These are phyloP conservation scores for Ceratocystis lukuohia DNA, from an alignment of 2,329 filamentous ascomycete genomes.

Conservation along the genomic window DNA sequence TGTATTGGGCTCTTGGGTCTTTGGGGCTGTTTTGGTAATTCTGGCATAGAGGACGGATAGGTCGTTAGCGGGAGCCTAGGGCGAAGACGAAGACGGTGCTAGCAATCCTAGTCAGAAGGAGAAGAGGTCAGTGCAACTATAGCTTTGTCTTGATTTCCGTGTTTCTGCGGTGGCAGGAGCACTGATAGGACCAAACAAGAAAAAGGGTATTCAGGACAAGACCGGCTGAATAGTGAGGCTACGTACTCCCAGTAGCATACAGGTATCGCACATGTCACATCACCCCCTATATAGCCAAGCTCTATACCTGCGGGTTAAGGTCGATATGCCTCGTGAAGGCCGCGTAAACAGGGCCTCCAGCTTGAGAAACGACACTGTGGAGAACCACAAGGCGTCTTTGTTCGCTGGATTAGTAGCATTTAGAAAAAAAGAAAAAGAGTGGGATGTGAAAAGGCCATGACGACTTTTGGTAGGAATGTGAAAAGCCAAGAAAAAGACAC, in stretches of 20 bases:
- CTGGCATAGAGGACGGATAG: not conserved
- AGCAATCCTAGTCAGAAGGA: not conserved
- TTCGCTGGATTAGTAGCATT: not conserved
- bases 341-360: not conserved
- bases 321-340: not conserved
- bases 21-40: not conserved
- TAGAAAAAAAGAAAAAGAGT: not conserved
- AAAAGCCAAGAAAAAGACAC: not conserved
- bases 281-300: not conserved
- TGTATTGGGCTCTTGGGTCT: not conserved
- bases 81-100: not conserved
- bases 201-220: not conserved
- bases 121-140: constrained; percentile 1
- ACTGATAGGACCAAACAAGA: not conserved
- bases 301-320: not conserved
- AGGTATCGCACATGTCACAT: not conserved
- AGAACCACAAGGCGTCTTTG: not conserved
- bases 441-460: not conserved
- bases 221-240: not conserved
- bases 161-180: not conserved
- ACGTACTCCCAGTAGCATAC: not conserved
- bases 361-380: not conserved
- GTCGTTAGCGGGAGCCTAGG: constrained; percentile 3
- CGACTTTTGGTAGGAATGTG: not conserved
- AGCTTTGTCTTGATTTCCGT: not conserved